Evolutionary conservation across 2,329 filamentous ascomycete species (phyloP).

Genomic region (Penicillium sclerotiorum): DNA sequence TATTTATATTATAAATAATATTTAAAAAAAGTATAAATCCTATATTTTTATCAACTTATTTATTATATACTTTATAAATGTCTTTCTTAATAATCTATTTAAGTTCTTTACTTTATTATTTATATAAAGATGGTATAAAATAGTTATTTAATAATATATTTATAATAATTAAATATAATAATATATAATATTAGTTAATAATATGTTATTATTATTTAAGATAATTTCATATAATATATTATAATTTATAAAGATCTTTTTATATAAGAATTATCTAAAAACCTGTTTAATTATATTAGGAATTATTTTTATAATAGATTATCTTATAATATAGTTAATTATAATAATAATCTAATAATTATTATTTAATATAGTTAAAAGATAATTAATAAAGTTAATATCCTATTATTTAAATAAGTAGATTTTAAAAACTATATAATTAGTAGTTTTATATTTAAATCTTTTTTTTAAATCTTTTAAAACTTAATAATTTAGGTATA

Average conservation of each 20-base stretch:
- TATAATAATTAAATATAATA: neutral
- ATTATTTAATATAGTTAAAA: neutral
- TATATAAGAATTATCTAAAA: neutral
- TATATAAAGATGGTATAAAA: conserved; percentile 3
- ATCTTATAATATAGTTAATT: too few species aligned
- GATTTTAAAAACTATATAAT: neutral
- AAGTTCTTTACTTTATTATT: conserved; percentile 14
- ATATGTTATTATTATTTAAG: neutral
- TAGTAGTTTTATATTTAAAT: neutral
- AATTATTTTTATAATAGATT: too few species aligned
- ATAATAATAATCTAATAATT: too few species aligned
- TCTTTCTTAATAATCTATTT: conserved; percentile 4
- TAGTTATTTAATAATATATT: neutral
- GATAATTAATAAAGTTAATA: neutral
- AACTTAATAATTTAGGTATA: neutral
- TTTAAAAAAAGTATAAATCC: conserved; percentile 7
- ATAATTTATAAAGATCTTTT: neutral
- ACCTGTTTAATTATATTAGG: neutral
- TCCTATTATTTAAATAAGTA: neutral
- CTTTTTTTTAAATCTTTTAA: neutral
- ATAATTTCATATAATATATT: neutral
- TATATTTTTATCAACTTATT: conserved; percentile 3
- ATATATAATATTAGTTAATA: neutral
- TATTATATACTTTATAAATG: conserved; percentile 13
- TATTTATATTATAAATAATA: conserved; percentile 1